These are phyloP conservation scores for Aspergillus sparsus DNA, from an alignment of 495 filamentous ascomycete species.

Conservation along the genomic window DNA sequence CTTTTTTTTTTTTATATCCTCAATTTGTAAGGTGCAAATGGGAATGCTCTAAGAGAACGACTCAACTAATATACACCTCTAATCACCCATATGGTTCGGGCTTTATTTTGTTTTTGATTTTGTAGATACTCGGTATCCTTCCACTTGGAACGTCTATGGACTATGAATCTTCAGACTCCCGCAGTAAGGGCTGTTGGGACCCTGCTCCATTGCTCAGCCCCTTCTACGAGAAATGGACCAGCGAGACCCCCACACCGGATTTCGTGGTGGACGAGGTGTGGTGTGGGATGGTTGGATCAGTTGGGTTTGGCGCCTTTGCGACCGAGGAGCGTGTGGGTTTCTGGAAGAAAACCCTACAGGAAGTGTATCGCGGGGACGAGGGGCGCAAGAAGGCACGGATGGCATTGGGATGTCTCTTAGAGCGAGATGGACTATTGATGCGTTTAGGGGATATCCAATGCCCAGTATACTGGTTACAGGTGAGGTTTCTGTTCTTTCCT, in stretches of 20 bases:
- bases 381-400: conserved; percentile 59
- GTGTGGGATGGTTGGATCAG: conserved; percentile 55
- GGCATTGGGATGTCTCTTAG: conserved; percentile 56
- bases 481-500: conserved; percentile 27
- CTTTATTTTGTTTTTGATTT: neutral
- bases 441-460: conserved; percentile 59
- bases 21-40: too few species aligned
- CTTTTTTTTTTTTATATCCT: too few species aligned
- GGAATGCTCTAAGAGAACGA: too few species aligned
- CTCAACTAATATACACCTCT: too few species aligned
- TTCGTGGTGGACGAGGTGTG: conserved; percentile 58
- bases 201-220: conserved; percentile 45
- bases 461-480: conserved; percentile 67
- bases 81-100: too few species aligned
- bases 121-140: conserved; percentile 59
- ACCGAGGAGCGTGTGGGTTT: conserved; percentile 44
- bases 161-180: conserved; percentile 56
- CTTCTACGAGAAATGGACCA: conserved; percentile 51
- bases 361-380: conserved; percentile 61
- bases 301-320: conserved; percentile 55
- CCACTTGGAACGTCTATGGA: conserved; percentile 65
- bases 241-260: conserved; percentile 46
- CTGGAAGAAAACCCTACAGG: conserved; percentile 56
- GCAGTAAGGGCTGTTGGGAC: conserved; percentile 61
- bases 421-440: conserved; percentile 59